Conservation (phyloP, 2,329 filamentous ascomycete genomes). For the Trichoderma atrobrunneum region DNA sequence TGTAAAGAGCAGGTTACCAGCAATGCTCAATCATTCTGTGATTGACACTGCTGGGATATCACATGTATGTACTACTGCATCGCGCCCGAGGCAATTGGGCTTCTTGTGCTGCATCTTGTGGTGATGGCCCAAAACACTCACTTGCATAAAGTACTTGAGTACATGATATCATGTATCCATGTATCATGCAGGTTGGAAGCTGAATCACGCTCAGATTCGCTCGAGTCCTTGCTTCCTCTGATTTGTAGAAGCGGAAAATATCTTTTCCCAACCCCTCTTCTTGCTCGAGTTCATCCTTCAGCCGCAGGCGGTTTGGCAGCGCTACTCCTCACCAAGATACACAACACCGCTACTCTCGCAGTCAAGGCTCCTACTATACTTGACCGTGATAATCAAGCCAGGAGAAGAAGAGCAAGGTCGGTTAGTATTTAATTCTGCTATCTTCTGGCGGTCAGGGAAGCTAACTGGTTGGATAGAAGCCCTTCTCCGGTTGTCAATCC, state of each 20-base stretch:
- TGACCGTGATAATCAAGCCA: neutral
- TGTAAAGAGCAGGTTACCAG: neutral
- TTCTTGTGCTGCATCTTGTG: neutral
- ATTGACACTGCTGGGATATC: neutral
- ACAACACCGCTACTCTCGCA: neutral
- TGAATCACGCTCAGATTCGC: neutral
- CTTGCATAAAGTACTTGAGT: neutral
- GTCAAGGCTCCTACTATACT: neutral
- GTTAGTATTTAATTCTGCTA: neutral
- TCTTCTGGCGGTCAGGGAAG: neutral
- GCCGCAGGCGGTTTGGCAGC: neutral
- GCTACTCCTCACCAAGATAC: neutral
- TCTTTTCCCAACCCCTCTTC: neutral
- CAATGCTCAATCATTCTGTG: neutral
- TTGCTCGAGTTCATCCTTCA: neutral
- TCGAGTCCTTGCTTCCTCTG: neutral
- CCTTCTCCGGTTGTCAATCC: neutral
- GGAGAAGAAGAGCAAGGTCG: neutral
- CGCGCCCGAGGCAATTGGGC: neutral
- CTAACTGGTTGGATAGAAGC: neutral
- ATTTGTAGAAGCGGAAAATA: neutral
- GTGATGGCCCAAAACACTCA: neutral
- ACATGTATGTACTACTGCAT: neutral
- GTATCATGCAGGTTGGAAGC: neutral
- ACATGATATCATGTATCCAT: neutral